These are phyloP conservation scores for Globisporangium lucens DNA, from an alignment of 352 stramenopile genomes.

Conservation along the genomic window DNA sequence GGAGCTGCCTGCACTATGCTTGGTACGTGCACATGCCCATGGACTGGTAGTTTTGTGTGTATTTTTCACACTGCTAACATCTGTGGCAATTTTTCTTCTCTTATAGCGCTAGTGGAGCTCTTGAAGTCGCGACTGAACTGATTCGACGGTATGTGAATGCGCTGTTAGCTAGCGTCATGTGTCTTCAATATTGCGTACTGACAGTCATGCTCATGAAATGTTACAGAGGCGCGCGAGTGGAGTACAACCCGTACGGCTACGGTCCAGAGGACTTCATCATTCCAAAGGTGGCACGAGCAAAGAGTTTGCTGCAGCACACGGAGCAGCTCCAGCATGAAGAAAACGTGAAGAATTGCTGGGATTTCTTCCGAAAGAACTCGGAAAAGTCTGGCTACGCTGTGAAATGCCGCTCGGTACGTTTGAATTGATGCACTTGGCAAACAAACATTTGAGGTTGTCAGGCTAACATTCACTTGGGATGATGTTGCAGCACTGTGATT, in stretches of 20 bases:
- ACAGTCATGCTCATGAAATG: constrained; percentile 4
- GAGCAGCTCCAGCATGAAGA: constrained; percentile 83
- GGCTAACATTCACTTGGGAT: not conserved
- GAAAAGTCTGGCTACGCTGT: constrained; percentile 61
- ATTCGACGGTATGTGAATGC: constrained; percentile 42
- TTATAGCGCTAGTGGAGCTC: constrained; percentile 60
- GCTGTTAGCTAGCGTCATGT: not conserved
- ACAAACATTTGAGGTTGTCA: not conserved
- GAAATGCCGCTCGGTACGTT: constrained; percentile 67
- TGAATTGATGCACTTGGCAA: not conserved
- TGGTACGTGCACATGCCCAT: constrained; percentile 40
- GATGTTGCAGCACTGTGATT: constrained; percentile 60
- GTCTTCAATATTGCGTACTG: not conserved
- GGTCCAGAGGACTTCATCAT: constrained; percentile 84
- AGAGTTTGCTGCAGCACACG: constrained; percentile 85
- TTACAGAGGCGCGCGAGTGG: constrained; percentile 50
- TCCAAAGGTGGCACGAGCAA: constrained; percentile 71
- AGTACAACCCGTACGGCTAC: constrained; percentile 86
- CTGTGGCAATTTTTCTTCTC: constrained; percentile 9
- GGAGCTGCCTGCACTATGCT: constrained; percentile 85
- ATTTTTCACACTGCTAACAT: not conserved
- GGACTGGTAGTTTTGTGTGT: not conserved
- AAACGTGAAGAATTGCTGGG: constrained; percentile 72
- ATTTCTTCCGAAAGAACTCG: constrained; percentile 73
- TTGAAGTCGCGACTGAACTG: constrained; percentile 72